A percentile compares a stretch with the other conserved stretches of the same genome.
phyloP scores from a whole-genome alignment of 176 grass and related monocot species.

The Oryza australiensis region DNA sequence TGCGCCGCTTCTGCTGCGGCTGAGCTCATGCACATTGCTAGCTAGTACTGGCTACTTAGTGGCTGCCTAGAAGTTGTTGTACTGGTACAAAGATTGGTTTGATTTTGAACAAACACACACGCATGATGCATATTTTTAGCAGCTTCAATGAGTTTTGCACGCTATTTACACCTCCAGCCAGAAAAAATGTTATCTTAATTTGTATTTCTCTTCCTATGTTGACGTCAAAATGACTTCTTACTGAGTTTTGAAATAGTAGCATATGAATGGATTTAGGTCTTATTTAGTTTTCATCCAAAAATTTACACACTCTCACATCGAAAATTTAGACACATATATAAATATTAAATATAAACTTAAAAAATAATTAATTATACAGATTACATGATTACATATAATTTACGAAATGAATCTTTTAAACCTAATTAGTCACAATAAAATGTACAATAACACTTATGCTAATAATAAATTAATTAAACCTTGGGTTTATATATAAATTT shows the following conservation, averaged over 20 bases:
- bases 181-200: neutral
- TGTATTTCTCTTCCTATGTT: neutral
- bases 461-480: too few species aligned
- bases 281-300: too few species aligned
- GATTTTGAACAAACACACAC: neutral
- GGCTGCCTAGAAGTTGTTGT: neutral
- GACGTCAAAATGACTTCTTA: neutral
- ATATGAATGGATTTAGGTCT: neutral
- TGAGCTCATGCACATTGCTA: neutral
- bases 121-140: neutral
- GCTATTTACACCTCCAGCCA: neutral
- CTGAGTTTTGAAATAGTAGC: neutral
- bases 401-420: too few species aligned
- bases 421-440: too few species aligned
- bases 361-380: too few species aligned
- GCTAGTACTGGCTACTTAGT: neutral
- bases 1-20: neutral
- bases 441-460: too few species aligned
- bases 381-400: too few species aligned
- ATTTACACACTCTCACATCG: too few species aligned
- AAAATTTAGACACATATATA: too few species aligned
- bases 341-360: too few species aligned
- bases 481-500: too few species aligned
- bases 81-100: neutral
- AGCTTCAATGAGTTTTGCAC: neutral